Evolutionary conservation across 164 flowering plant genomes (phyloP).

Genomic region (Kingdonia uniflora): DNA sequence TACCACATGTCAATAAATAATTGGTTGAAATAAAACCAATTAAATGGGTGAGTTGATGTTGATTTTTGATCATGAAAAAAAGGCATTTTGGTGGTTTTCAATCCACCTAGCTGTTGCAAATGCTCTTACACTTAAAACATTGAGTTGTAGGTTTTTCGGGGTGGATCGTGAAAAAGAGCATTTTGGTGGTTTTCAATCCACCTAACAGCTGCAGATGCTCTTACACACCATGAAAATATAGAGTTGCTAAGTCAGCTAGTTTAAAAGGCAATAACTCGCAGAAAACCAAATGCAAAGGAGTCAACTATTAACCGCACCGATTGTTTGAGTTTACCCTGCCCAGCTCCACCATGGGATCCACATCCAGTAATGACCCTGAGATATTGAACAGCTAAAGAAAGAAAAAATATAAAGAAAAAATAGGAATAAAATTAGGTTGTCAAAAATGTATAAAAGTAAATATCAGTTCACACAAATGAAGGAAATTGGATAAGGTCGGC

Average conservation of each 20-base stretch:
- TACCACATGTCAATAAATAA: too few species aligned
- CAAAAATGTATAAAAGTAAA: too few species aligned
- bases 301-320: slow-evolving; percentile 39
- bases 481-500: neutral
- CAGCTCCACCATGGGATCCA: slow-evolving; percentile 66
- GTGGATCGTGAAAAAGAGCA: neutral
- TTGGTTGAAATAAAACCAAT: too few species aligned
- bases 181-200: neutral
- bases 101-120: too few species aligned
- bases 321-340: slow-evolving; percentile 64
- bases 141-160: neutral
- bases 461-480: too few species aligned
- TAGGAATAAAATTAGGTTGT: too few species aligned
- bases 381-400: slow-evolving; percentile 48
- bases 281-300: neutral
- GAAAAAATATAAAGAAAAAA: neutral
- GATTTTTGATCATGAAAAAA: too few species aligned
- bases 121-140: too few species aligned
- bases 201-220: neutral
- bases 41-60: too few species aligned
- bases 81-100: too few species aligned
- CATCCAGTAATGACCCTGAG: slow-evolving; percentile 88
- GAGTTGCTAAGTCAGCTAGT: neutral
- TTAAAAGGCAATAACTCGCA: neutral
- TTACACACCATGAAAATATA: neutral